Base-by-base conservation (phyloP, 352 stramenopile genomes). In the Phytophthora rubi region DNA sequence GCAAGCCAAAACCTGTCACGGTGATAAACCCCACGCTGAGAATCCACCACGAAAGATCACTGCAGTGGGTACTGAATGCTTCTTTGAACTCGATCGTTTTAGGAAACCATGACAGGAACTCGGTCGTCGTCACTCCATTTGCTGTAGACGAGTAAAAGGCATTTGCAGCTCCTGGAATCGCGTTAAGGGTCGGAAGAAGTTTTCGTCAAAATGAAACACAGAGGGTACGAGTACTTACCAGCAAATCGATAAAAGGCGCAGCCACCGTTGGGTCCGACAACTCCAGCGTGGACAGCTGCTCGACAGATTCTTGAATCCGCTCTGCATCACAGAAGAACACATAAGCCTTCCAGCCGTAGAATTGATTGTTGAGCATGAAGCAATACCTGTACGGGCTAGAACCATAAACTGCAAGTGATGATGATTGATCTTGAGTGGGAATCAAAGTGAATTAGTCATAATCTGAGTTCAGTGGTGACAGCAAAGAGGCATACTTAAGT, bases 21-120 rank as follows among this genome's bases (percentile, higher is more conserved):
- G 72, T 12, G n/a, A 79, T n/a, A 4, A 82, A 53, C 0, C 77
- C 83, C 16, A 85, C 53, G 0, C 66, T 54, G 9, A 95, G 53
- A 64, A 95, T 93, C 53, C 71, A 73, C 86, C 83, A 95, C 18
- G 85, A 91, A 44, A 95, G 68, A 57, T 95, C 88, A 23, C 72
- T 82, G 72, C 88, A 95, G 68, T 82, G 79, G 9, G 26, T 47
- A 49, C 86, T 92, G 3, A 79, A 56, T 12, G 71, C 76, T 33
- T 78, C 60, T 63, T 88, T 70, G 60, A 95, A 95, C 59, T 91
- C 81, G 39, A 95, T 77, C 16, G 82, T 93, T 69, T 94, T 95
- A 7, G 88, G 88, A 66, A 95, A 95, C 86, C 86, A 95, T 6
- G 85, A 91, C 2, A 71, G 18, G 54, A 84, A 94, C 53, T 76